Base-by-base conservation (phyloP, 805 yeast genomes). In the Yamadazyma ubonensis region DNA sequence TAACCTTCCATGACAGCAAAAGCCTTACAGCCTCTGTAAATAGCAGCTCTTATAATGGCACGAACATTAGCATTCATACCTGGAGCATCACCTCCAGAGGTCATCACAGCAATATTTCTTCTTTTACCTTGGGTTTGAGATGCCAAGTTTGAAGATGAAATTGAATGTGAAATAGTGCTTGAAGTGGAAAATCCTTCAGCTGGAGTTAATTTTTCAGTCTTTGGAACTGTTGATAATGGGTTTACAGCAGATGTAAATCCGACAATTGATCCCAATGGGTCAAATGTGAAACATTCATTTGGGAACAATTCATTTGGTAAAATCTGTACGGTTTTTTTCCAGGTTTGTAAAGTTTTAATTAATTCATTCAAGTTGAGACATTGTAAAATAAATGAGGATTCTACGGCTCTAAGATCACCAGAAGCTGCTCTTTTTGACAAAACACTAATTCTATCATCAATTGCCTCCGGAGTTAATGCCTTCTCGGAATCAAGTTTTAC, bases 71-170 rank as follows among this genome's bases (percentile, higher is more conserved):
- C 91, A 64, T 89, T 88, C 99, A 93, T 93, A 55, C 99, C 99
- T 21, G 95, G 99, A 38, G 98, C 86, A 60, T 93, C 99, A 65
- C 99, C 99, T 53, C 99, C 99, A 1, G 96, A 87, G 5, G 98
- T 93, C 91, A 93, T 89, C 36, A 93, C 93, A 4, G 95, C 99
- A 48, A 93, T 86, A 51, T 80, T 78, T 63, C 79, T 67, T 53
- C 65, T 51, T 17, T 36, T 49, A 5, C 49, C 52, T 15, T 56
- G 37, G 11, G 50, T 29, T 33, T 36, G 35, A n/a, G 45, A 18
- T 2, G 42, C 51, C 21, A 43, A 42, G 18, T 48, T 45, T 1
- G 46, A 33, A 7, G 36, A 31, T 7, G 51, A 41, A 10, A 41
- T 20, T 5, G 38, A 18, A 10, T 14, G 35, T 5, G 38, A 19